Evolutionary conservation across 495 filamentous ascomycete species (phyloP), one percentile per base, ranked within the genome.

Genomic region (Pyronema omphalodes): DNA sequence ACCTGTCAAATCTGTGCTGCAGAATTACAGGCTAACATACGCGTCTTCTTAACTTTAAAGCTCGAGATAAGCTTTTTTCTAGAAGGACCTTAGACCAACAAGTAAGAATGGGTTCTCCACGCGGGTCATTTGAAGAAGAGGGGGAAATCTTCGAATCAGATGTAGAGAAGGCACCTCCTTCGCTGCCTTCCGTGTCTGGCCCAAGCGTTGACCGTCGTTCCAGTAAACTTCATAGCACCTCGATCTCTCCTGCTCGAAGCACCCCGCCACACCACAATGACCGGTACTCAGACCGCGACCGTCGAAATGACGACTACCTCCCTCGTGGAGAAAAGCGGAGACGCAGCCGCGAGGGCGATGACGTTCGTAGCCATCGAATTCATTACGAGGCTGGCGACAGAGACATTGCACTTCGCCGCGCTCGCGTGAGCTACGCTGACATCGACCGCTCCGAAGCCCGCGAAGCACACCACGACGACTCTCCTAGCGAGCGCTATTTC

Each of bases 181-280:
- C 86, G 76, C 79, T 77, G 74, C 72, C 74, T 73, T 82, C 80
- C 70, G 74, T 81, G 62, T 72, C 76, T 79, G 81, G 79, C 71
- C 77, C 71, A 73, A 80, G 73, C 71, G 77, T 85, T 78, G 82
- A 84, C 80, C 77, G 80, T 76, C 74, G 73, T 67, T 73, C 78
- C 70, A 80, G 74, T 77, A 74, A 68, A 61, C 66, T 19, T 17
- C 50, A 53, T 40, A 58, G 66, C 65, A 69, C 68, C 50, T 70
- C 69, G 60, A 57, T 56, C 61, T 66, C 70, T 61, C 63, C 69
- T 60, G 55, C 67, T 64, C 54, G 52, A 49, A 57, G 76, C 60
- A 78, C 80, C 34, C 87, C 93, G 68, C 77, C 85, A 62, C 67
- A 76, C 57, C 76, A 74, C 62, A 79, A 83, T 65, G 75, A 76